These are phyloP conservation scores for Malus asiatica DNA, from an alignment of 306 rosid species.

Conservation along the genomic window DNA sequence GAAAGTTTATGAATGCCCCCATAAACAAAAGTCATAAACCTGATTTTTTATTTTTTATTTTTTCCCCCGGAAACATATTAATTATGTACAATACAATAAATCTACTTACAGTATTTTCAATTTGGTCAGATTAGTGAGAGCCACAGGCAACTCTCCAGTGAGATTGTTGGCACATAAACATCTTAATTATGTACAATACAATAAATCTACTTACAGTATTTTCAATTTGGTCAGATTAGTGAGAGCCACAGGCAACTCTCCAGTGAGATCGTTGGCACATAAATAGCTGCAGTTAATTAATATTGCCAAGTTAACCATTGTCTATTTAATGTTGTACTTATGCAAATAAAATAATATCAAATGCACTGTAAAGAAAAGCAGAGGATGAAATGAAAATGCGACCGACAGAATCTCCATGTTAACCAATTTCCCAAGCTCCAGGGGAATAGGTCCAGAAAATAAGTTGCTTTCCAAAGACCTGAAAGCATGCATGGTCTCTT, in stretches of 20 bases:
- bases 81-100: not conserved
- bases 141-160: constrained; percentile 17
- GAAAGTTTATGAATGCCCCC: not conserved
- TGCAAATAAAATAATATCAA: not conserved
- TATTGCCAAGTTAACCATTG: not conserved
- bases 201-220: constrained; percentile 9
- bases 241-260: constrained; percentile 10
- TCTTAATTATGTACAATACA: too few relatives aligned
- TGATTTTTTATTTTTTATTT: not conserved
- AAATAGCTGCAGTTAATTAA: constrained; percentile 11
- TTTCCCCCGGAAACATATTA: not conserved
- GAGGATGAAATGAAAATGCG: not conserved
- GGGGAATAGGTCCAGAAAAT: constrained; percentile 23
- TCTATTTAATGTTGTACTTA: not conserved
- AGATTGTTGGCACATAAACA: constrained; percentile 22
- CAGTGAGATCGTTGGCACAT: constrained; percentile 25
- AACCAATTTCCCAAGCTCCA: constrained; percentile 18
- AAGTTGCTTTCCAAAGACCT: constrained; percentile 22
- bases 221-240: constrained; percentile 9
- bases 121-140: constrained; percentile 12
- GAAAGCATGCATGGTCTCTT: not conserved
- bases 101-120: constrained; percentile 11
- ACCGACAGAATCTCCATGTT: constrained; percentile 20
- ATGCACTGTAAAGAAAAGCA: not conserved
- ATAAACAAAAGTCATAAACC: not conserved